phyloP scores from a whole-genome alignment of 495 filamentous ascomycete genomes.

The Hypoxylon fragiforme region DNA sequence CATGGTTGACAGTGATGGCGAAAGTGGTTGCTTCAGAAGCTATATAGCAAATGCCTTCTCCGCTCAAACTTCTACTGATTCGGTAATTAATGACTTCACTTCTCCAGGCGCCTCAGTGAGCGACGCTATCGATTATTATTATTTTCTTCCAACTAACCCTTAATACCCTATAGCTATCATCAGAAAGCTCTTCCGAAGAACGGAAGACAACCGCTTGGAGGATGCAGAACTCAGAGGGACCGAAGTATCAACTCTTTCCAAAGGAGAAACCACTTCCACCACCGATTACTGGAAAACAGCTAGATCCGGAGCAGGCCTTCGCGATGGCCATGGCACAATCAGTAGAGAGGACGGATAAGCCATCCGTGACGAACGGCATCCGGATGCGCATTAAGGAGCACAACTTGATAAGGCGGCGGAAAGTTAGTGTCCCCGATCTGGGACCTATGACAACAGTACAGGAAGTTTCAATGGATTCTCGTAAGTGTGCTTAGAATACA shows the following conservation, averaged over 20 bases:
- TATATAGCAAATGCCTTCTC: constrained; percentile 53
- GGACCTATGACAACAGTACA: constrained; percentile 70
- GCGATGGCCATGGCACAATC: constrained; percentile 48
- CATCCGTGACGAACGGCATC: constrained; percentile 42
- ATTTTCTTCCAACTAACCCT: constrained; percentile 31
- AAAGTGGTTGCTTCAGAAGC: constrained; percentile 42
- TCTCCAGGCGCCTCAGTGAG: background rate
- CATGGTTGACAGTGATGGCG: constrained; percentile 46
- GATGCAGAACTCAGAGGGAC: constrained; percentile 53
- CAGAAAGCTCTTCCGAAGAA: constrained; percentile 39
- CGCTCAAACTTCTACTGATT: constrained; percentile 48
- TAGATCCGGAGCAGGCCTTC: constrained; percentile 56
- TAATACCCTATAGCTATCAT: constrained; percentile 27
- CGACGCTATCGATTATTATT: constrained; percentile 26
- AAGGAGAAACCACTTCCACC: constrained; percentile 46
- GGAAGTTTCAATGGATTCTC: constrained; percentile 71
- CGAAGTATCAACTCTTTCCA: constrained; percentile 59
- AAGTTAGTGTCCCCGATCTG: constrained; percentile 65
- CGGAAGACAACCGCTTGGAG: constrained; percentile 55
- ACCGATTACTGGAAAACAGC: constrained; percentile 42
- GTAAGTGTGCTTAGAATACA: constrained; percentile 52
- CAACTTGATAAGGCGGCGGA: constrained; percentile 57
- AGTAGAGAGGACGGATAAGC: constrained; percentile 42
- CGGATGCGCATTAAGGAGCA: constrained; percentile 57
- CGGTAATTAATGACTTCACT: constrained; percentile 44